Evolutionary conservation across 2,329 filamentous ascomycete species (phyloP), one percentile per base, ranked within the genome.

Genomic region (Sporothrix brasiliensis): DNA sequence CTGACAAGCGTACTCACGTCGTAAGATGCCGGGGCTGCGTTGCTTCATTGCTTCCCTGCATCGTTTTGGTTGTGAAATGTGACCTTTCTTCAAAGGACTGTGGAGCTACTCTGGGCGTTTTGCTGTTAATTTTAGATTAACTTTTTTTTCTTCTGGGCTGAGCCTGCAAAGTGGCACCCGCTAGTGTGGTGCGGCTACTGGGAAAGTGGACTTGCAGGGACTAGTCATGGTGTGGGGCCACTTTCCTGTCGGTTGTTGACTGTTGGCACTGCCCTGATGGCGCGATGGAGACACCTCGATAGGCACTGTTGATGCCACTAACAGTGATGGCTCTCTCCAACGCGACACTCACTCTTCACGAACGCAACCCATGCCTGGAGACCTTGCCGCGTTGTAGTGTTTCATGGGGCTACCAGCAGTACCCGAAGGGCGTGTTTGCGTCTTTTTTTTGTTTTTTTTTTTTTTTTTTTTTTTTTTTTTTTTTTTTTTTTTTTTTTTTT

Each of bases 121-220:
- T 49, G 34, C 34, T 24, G 56, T 61, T 61, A 61, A 61, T 61
- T 61, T 61, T 44, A 61, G 56, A 61, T 61, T 61, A 61, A 61
- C 14, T 61, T 61, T 34, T 44, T 44, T 61, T 41, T 39, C 1
- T 24, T 24, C 24, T 56, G 27, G 53, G 56, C 56, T 60, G 21
- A 50, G 49, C 52, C 21, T 27, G 52, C 19, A 14, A 24, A 53
- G 7, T 11, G 27, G 52, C 52, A 27, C 54, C 27, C 34, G 34
- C 56, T 60, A 61, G n/a, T 61, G 56, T 16, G 56, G 34, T 61
- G 56, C 24, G 56, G 34, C 34, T 61, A n/a, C 30, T 60, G 9
- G 27, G 19, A 16, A 16, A 19, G 16, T 34, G 54, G 34, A 34
- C 34, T 34, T 34, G 34, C 34, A 34, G 34, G 34, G 34, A 34